phyloP scores from a whole-genome alignment of 2,329 filamentous ascomycete genomes.

The Aspergillus sp. region DNA sequence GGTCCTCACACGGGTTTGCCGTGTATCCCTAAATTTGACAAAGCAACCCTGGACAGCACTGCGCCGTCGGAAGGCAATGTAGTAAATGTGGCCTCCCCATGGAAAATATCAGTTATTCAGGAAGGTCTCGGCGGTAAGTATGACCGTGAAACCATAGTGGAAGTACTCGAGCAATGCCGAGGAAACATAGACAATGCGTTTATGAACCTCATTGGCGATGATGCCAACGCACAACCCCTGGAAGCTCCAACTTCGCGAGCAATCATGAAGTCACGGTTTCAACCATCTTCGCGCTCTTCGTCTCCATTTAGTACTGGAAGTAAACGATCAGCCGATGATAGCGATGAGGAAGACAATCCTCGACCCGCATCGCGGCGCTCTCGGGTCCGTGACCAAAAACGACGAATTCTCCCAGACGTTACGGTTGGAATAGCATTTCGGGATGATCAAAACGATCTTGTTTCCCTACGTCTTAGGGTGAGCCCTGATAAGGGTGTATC shows the following conservation, averaged over 20 bases:
- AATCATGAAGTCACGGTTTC: conserved; percentile 33
- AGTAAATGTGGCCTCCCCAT: conserved; percentile 48
- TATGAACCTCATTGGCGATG: conserved; percentile 51
- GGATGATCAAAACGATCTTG: conserved; percentile 39
- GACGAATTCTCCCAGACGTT: conserved; percentile 36
- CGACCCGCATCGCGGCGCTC: conserved; percentile 28
- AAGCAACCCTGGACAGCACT: conserved; percentile 12
- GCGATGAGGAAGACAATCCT: conserved; percentile 37
- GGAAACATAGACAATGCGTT: conserved; percentile 57
- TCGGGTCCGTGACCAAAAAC: conserved; percentile 29
- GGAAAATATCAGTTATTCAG: conserved; percentile 56
- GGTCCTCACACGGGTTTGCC: conserved; percentile 60
- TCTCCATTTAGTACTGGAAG: conserved; percentile 43
- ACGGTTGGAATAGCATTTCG: conserved; percentile 41
- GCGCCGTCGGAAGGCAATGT: conserved; percentile 16
- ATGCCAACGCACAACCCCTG: conserved; percentile 26
- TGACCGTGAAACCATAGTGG: conserved; percentile 52
- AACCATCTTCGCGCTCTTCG: conserved; percentile 40
- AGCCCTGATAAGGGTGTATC: conserved; percentile 24
- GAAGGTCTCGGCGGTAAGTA: conserved; percentile 52
- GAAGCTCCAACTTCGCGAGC: conserved; percentile 23
- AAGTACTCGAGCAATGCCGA: conserved; percentile 53
- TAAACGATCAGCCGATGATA: conserved; percentile 43
- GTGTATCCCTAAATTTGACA: conserved; percentile 36
- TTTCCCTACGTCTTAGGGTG: conserved; percentile 37